Conservation (phyloP, 139 green algal genomes). For the Haematococcus sp. region DNA sequence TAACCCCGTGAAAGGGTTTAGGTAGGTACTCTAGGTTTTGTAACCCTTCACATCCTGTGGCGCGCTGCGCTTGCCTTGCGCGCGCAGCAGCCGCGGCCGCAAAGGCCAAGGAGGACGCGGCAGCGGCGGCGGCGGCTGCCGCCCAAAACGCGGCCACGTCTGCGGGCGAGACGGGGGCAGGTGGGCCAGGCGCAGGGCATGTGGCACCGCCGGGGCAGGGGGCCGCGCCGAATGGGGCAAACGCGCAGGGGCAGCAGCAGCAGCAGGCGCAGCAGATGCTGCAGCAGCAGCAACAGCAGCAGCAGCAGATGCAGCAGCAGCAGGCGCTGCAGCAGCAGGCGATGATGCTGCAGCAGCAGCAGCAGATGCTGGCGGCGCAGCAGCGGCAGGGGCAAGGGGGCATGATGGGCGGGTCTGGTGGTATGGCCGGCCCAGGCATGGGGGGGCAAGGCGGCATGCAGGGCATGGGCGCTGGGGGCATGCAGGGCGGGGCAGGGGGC, state of each 20-base stretch:
- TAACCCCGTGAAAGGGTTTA: no score
- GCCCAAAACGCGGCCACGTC: no score
- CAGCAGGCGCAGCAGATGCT: no score
- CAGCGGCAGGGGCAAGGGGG: conserved; percentile 7
- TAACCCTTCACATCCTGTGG: no score
- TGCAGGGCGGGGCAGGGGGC: no score
- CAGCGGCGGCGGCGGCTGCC: conserved; percentile 5
- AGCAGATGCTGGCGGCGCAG: not conserved
- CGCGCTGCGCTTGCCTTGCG: no score
- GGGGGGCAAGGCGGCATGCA: conserved; percentile 4
- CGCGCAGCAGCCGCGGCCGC: conserved; percentile 8
- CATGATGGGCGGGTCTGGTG: not conserved
- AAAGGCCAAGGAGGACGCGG: conserved; percentile 1
- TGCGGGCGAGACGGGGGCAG: conserved; percentile 6
- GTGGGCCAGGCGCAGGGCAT: conserved; percentile 2
- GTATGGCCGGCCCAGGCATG: not conserved
- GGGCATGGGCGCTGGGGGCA: not conserved
- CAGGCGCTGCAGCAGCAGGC: not conserved
- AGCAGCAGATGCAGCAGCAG: conserved; percentile 10
- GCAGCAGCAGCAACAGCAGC: conserved; percentile 13
- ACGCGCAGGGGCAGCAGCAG: not conserved
- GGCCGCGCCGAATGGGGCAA: no score
- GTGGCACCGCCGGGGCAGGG: not conserved
- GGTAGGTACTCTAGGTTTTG: no score
- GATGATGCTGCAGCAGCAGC: conserved; percentile 16